Conservation (phyloP, 2,329 filamentous ascomycete species). For the Neonectria magnoliae region DNA sequence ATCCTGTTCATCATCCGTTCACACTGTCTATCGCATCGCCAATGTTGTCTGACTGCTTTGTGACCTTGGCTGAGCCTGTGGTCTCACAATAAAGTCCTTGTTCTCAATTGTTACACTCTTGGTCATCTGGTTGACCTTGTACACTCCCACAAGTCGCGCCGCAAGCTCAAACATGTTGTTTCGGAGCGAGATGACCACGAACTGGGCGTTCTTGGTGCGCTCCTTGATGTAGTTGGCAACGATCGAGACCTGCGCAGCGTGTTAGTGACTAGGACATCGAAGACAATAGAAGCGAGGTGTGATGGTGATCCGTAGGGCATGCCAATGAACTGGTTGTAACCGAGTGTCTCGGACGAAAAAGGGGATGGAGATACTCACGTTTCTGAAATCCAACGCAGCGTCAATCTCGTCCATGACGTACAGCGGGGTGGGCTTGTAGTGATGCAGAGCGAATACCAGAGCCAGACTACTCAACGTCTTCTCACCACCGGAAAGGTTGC, state of each 20-base stretch:
- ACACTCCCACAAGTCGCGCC: slow-evolving; percentile 93
- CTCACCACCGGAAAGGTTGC: slow-evolving; percentile 93
- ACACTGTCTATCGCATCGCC: slow-evolving; percentile 45
- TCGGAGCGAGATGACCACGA: slow-evolving; percentile 95
- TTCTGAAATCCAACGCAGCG: slow-evolving; percentile 95
- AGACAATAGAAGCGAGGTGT: slow-evolving; percentile 23
- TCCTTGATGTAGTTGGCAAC: slow-evolving; percentile 99
- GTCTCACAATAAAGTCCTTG: slow-evolving; percentile 73
- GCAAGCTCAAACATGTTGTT: slow-evolving; percentile 99
- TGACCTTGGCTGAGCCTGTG: slow-evolving; percentile 46
- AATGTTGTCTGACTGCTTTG: slow-evolving; percentile 49
- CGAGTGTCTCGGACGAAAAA: slow-evolving; percentile 38
- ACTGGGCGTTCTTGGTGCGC: slow-evolving; percentile 98
- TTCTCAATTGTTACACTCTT: slow-evolving; percentile 93
- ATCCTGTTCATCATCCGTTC: slow-evolving; percentile 11
- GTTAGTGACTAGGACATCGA: slow-evolving; percentile 31
- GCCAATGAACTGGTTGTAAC: slow-evolving; percentile 27
- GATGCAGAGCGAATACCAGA: slow-evolving; percentile 96
- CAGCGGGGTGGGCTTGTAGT: slow-evolving; percentile 96
- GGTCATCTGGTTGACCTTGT: slow-evolving; percentile 99
- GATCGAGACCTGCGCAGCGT: slow-evolving; percentile 79
- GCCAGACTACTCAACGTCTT: slow-evolving; percentile 95
- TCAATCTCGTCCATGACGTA: slow-evolving; percentile 99
- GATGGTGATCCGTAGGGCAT: slow-evolving; percentile 28
- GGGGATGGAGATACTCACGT: slow-evolving; percentile 70